phyloP scores from a whole-genome alignment of 2,329 filamentous ascomycete genomes.

The Lachnellula willkommii region DNA sequence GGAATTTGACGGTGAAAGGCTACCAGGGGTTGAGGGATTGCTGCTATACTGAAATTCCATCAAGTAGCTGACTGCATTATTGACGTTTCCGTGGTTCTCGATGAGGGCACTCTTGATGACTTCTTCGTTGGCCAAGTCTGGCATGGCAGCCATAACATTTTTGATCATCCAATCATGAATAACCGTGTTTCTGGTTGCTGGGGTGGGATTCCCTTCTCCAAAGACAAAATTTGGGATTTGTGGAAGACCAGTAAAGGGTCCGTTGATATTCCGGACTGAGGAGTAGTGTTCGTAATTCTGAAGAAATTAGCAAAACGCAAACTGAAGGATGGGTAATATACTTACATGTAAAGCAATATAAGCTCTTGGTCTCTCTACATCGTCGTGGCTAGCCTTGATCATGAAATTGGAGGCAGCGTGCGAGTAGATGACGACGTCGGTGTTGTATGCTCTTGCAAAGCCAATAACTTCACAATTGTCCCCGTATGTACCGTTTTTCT shows the following conservation, averaged over 20 bases:
- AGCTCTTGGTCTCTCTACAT: slow-evolving; percentile 33
- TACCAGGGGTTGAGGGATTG: slow-evolving; percentile 13
- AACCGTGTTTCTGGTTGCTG: slow-evolving; percentile 35
- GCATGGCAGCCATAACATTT: slow-evolving; percentile 45
- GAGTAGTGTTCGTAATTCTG: slow-evolving; percentile 63
- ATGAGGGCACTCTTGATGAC: slow-evolving; percentile 48
- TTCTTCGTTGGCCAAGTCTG: slow-evolving; percentile 43
- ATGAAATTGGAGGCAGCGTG: slow-evolving; percentile 46
- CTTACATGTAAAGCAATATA: slow-evolving; percentile 62
- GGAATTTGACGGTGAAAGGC: slow-evolving; percentile 30
- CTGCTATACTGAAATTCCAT: slow-evolving; percentile 42
- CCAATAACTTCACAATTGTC: slow-evolving; percentile 64
- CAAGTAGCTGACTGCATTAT: slow-evolving; percentile 44
- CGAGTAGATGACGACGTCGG: slow-evolving; percentile 56
- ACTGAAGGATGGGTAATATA: slow-evolving; percentile 10
- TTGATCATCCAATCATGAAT: slow-evolving; percentile 52
- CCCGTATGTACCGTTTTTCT: slow-evolving; percentile 55
- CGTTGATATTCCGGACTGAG: slow-evolving; percentile 55
- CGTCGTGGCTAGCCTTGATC: slow-evolving; percentile 38
- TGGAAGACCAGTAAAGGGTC: slow-evolving; percentile 52
- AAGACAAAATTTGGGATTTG: slow-evolving; percentile 32
- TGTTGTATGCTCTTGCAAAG: slow-evolving; percentile 56
- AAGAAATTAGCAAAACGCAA: slow-evolving; percentile 7
- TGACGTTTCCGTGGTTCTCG: slow-evolving; percentile 54
- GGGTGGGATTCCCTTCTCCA: slow-evolving; percentile 33